Evolutionary conservation across 2,329 filamentous ascomycete species (phyloP).

Genomic region (Sphaceloma murrayae): DNA sequence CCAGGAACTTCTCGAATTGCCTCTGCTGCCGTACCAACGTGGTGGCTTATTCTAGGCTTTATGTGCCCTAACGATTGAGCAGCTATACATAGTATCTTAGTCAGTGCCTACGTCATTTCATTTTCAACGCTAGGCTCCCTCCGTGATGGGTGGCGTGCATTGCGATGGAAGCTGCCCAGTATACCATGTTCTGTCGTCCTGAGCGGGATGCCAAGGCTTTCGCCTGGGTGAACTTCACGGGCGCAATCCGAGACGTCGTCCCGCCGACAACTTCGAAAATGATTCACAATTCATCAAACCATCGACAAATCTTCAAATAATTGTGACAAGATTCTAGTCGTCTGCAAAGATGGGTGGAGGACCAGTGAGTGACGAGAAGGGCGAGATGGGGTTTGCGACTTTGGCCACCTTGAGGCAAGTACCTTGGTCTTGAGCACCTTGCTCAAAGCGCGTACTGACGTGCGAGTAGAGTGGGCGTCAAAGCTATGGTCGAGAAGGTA

Average conservation of each 20-base stretch:
- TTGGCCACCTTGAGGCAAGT: constrained; percentile 69
- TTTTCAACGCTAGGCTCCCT: no score
- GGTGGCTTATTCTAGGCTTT: constrained; percentile 80
- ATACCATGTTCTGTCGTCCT: no score
- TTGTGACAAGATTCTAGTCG: background rate
- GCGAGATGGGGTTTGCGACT: constrained; percentile 73
- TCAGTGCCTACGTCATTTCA: no score
- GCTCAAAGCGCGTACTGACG: constrained; percentile 19
- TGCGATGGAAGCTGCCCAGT: no score
- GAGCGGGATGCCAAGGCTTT: background rate
- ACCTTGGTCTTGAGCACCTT: constrained; percentile 12
- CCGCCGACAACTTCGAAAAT: background rate
- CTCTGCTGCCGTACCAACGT: constrained; percentile 88
- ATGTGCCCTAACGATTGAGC: constrained; percentile 54
- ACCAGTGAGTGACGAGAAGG: constrained; percentile 32
- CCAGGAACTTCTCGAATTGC: constrained; percentile 96
- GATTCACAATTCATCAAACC: constrained; percentile 2
- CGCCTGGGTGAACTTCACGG: background rate
- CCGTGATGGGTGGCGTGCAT: no score
- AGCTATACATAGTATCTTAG: background rate
- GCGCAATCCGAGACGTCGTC: background rate
- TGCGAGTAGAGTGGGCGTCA: constrained; percentile 50
- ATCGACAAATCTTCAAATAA: background rate
- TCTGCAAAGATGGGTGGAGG: constrained; percentile 14
- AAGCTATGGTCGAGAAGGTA: constrained; percentile 61